These are phyloP conservation scores for Hymenoscyphus infarciens DNA, from an alignment of 2,329 filamentous ascomycete species.

Conservation along the genomic window DNA sequence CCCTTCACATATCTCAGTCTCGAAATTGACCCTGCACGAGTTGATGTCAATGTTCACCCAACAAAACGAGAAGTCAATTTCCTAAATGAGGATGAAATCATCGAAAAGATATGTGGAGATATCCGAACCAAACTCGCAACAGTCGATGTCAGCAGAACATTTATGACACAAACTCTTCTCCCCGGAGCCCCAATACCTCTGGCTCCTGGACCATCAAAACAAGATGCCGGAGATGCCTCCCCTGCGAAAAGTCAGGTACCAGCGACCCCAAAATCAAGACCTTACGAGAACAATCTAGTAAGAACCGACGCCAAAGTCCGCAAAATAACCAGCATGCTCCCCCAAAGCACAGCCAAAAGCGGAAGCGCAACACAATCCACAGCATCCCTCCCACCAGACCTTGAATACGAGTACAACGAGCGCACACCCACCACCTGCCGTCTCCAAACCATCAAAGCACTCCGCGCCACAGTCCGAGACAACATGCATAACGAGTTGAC, in stretches of 20 bases:
- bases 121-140: constrained; percentile 75
- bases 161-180: constrained; percentile 88
- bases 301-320: constrained; percentile 83
- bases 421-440: constrained; percentile 67
- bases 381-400: constrained; percentile 41
- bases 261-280: constrained; percentile 51
- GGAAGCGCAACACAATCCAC: constrained; percentile 27
- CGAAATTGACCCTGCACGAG: constrained; percentile 84
- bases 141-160: constrained; percentile 91
- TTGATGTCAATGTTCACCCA: constrained; percentile 97
- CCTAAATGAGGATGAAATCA: constrained; percentile 94
- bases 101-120: constrained; percentile 76
- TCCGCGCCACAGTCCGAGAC: constrained; percentile 77
- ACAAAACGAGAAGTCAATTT: constrained; percentile 98
- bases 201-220: constrained; percentile 22
- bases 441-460: constrained; percentile 78
- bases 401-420: constrained; percentile 69
- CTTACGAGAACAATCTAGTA: constrained; percentile 83
- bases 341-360: constrained; percentile 45
- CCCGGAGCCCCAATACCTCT: constrained; percentile 55
- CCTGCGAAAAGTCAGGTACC: constrained; percentile 21
- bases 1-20: constrained; percentile 91
- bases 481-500: constrained; percentile 81
- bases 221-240: constrained; percentile 19
- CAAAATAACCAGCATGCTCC: constrained; percentile 96